Base-by-base conservation (phyloP, 2,329 filamentous ascomycete genomes). In the Colletotrichum destructivum region DNA sequence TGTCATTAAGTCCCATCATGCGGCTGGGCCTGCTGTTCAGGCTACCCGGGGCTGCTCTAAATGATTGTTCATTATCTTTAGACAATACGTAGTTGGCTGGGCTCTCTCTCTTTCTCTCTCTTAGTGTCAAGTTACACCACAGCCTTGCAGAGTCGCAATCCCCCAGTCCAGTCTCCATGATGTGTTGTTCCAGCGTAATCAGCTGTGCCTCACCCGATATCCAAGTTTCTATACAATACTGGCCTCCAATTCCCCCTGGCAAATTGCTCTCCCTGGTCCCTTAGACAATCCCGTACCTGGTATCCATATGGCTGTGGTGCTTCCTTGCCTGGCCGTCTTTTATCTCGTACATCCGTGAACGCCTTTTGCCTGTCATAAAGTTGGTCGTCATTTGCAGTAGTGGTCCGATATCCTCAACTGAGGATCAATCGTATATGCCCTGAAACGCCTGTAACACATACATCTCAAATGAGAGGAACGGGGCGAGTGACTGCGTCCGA, bases 41-140 rank as follows among this genome's bases (percentile, higher is more conserved):
- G 35, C 47, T 31, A 31, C 18, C 13, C 4, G 38, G 35, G 16
- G 0, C 26, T 62, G 42, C 44, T 69, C 64, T 71, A 38, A 62
- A 72, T 61, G 61, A 66, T 66, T 71, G 66, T 52, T 52, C 56
- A 71, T 72, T 72, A 71, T 72, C 60, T 72, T 72, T 72, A 72
- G 38, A 52, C 54, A 71, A 55, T 69, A 69, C 38, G 13, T 63
- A 40, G 54, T 44, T 55, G 46, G 38, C 63, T 52, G 55, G 54
- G 52, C 59, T 63, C 54, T 61, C 21, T 26, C 47, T 38, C 35
- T 38, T 8, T 38, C 35, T 38, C 35, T 38, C 35, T 11, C 35
- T 38, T 38, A 11, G 8, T 38, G 35, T 38, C 35, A 38, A 38
- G 35, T 38, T 38, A 11, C 35, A 38, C 9, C 35, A 11, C 35